Evolutionary conservation across 345 rosid species (phyloP).

Genomic region (Populus pruinosa): DNA sequence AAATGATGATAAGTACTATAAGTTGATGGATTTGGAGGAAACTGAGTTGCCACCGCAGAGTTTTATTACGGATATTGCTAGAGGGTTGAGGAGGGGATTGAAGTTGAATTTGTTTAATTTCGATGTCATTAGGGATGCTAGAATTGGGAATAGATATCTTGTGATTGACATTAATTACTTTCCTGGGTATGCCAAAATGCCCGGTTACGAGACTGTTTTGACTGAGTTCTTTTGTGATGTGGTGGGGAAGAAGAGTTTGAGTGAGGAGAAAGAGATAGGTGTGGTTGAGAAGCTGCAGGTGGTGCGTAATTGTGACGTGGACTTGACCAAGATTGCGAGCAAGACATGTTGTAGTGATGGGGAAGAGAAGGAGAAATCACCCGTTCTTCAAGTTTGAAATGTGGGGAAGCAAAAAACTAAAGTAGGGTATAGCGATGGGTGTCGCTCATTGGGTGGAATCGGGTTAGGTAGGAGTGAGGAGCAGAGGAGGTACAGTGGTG

Average conservation of each 20-base stretch:
- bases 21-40: slow-evolving; percentile 37
- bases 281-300: not conserved
- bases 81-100: slow-evolving; percentile 47
- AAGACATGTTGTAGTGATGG: slow-evolving; percentile 22
- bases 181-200: slow-evolving; percentile 66
- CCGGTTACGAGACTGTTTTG: slow-evolving; percentile 47
- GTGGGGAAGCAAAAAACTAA: not conserved
- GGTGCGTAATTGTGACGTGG: slow-evolving; percentile 19
- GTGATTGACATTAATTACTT: slow-evolving; percentile 65
- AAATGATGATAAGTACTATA: slow-evolving; percentile 32
- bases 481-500: slow-evolving; percentile 25
- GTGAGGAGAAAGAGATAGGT: not conserved
- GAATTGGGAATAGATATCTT: slow-evolving; percentile 44
- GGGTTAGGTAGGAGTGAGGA: not conserved
- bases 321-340: slow-evolving; percentile 17
- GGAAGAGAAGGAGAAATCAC: slow-evolving; percentile 25
- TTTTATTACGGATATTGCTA: slow-evolving; percentile 40
- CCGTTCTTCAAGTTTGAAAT: slow-evolving; percentile 21
- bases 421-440: not conserved
- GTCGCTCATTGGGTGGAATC: slow-evolving; percentile 7
- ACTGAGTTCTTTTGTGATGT: slow-evolving; percentile 50
- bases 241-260: slow-evolving; percentile 8
- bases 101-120: slow-evolving; percentile 56
- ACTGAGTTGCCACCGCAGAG: slow-evolving; percentile 46
- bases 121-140: slow-evolving; percentile 57